Evolutionary conservation across 306 rosid species (phyloP).

Genomic region (Vigna nakashimae): DNA sequence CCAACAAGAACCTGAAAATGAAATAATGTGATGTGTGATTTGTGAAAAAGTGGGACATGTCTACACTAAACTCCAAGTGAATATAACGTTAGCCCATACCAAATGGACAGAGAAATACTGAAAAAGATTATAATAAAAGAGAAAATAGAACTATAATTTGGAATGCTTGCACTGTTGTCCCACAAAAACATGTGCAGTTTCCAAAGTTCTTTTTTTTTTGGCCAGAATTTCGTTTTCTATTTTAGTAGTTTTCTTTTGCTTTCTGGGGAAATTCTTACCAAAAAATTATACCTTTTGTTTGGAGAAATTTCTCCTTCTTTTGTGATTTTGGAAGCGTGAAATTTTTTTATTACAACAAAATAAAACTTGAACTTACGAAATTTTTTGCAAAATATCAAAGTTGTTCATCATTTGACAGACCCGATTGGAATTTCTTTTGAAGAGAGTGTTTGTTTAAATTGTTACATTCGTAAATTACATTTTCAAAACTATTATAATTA

Average conservation of each 20-base stretch:
- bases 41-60: neutral
- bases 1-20: slow-evolving; percentile 21
- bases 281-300: too few relatives aligned
- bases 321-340: too few relatives aligned
- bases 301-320: too few relatives aligned
- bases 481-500: too few relatives aligned
- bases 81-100: slow-evolving; percentile 33
- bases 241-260: too few relatives aligned
- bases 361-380: too few relatives aligned
- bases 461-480: too few relatives aligned
- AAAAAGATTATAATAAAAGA: neutral
- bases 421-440: too few relatives aligned
- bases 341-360: too few relatives aligned
- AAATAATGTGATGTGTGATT: slow-evolving; percentile 28
- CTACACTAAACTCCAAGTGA: neutral
- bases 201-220: neutral
- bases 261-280: neutral
- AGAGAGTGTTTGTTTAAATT: too few relatives aligned
- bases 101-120: neutral
- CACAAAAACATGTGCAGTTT: neutral
- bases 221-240: neutral
- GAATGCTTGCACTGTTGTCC: neutral
- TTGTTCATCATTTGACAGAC: too few relatives aligned
- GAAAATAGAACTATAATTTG: neutral
- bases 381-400: too few relatives aligned